Conservation (phyloP, 768 basidiomycete genomes). For the Suillus alpinus region DNA sequence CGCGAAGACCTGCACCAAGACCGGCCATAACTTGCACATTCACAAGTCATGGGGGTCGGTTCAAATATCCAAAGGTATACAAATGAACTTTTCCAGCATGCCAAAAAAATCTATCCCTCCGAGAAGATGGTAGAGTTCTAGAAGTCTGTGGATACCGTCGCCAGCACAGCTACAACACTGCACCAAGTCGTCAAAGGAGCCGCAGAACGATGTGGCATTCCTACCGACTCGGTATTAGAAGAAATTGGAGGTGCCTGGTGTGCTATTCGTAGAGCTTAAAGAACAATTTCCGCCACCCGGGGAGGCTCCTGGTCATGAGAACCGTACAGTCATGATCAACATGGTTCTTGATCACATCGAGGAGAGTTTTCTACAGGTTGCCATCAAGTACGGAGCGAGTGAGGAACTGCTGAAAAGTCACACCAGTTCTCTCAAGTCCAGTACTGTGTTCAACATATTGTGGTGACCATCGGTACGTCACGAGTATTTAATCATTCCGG, state of each 20-base stretch:
- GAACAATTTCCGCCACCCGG: slow-evolving; percentile 28
- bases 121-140: neutral
- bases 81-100: neutral
- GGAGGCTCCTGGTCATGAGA: slow-evolving; percentile 27
- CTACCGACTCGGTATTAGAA: slow-evolving; percentile 15
- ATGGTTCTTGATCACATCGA: slow-evolving; percentile 24
- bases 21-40: no score
- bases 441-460: slow-evolving; percentile 18
- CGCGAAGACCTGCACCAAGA: no score
- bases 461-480: slow-evolving; percentile 23
- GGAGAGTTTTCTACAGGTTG: slow-evolving; percentile 22
- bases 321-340: slow-evolving; percentile 19
- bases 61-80: neutral
- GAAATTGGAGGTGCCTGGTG: slow-evolving; percentile 13
- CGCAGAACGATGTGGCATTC: neutral
- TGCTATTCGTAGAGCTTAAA: slow-evolving; percentile 23
- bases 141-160: neutral
- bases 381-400: slow-evolving; percentile 17
- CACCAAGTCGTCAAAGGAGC: neutral
- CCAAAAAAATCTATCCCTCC: neutral
- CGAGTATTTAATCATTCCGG: neutral
- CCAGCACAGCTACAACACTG: neutral
- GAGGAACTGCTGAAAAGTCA: slow-evolving; percentile 21
- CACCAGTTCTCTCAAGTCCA: slow-evolving; percentile 24
- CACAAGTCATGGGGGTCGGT: no score